A percentile compares a stretch with the other conserved stretches of the same genome.
Conservation (phyloP, 192 early-diverging fungal species). For the Gryganskiella cystojenkinii region DNA sequence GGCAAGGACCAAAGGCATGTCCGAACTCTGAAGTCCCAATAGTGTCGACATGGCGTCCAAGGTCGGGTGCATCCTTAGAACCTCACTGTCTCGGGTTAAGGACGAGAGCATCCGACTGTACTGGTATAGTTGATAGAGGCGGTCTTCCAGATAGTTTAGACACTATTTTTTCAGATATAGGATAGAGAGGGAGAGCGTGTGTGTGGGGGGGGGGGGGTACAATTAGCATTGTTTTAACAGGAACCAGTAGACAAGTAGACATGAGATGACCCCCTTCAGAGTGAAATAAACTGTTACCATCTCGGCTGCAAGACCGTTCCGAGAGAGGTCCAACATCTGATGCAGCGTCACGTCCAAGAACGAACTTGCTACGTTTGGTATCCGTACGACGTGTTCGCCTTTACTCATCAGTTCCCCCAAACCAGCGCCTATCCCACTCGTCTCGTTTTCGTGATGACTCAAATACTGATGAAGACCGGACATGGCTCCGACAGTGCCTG, state of each 20-base stretch:
- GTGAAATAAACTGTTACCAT: slow-evolving; percentile 57
- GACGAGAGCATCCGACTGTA: slow-evolving; percentile 27
- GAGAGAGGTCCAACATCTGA: slow-evolving; percentile 29
- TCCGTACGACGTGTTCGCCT: slow-evolving; percentile 20
- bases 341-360: slow-evolving; percentile 36
- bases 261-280: too few species aligned
- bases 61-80: slow-evolving; percentile 11
- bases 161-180: too few species aligned
- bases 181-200: too few species aligned
- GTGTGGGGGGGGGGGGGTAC: too few species aligned
- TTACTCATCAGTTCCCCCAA: slow-evolving; percentile 21
- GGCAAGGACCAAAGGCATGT: slow-evolving; percentile 36
- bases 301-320: slow-evolving; percentile 52
- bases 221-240: too few species aligned
- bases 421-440: not conserved
- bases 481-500: not conserved
- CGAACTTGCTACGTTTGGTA: slow-evolving; percentile 18
- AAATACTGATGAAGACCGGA: too few species aligned
- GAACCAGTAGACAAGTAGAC: too few species aligned
- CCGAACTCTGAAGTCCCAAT: slow-evolving; percentile 45
- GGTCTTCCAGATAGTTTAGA: slow-evolving; percentile 60
- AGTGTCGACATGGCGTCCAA: slow-evolving; percentile 28
- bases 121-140: slow-evolving; percentile 38
- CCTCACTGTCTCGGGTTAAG: slow-evolving; percentile 23
- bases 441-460: too few species aligned